Conservation (phyloP, 306 rosid genomes). For the Inga leiocalycina region DNA sequence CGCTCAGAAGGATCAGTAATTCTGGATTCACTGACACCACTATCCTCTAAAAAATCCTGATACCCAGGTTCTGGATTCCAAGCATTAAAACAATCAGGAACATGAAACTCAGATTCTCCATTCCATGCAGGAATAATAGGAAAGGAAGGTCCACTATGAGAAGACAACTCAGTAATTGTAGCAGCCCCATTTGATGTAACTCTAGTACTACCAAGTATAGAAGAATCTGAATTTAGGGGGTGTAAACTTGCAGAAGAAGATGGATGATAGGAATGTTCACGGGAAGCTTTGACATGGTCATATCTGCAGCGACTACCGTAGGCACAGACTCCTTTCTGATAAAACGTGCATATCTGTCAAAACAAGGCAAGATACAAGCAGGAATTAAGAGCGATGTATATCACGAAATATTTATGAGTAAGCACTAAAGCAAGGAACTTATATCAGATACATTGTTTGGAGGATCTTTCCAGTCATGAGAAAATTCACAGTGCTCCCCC, state of each 20-base stretch:
- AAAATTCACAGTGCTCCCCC: slow-evolving; percentile 96
- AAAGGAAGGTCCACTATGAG: slow-evolving; percentile 48
- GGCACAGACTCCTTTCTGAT: slow-evolving; percentile 87
- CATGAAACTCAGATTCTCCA: background rate
- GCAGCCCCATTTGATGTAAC: slow-evolving; percentile 42
- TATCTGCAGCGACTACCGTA: slow-evolving; percentile 98
- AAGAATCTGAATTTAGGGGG: slow-evolving; percentile 48
- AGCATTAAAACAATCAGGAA: background rate
- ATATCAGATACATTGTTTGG: slow-evolving; percentile 70
- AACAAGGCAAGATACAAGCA: slow-evolving; percentile 17
- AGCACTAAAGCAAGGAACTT: slow-evolving; percentile 21
- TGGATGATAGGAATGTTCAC: slow-evolving; percentile 47
- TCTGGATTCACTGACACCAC: slow-evolving; percentile 49
- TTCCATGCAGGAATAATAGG: slow-evolving; percentile 36
- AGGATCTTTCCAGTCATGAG: slow-evolving; percentile 93
- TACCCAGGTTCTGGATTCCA: slow-evolving; percentile 42
- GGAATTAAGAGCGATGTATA: slow-evolving; percentile 23
- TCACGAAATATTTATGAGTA: slow-evolving; percentile 13
- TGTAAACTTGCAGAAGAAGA: slow-evolving; percentile 61
- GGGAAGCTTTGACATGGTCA: slow-evolving; percentile 83
- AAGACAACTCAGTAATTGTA: slow-evolving; percentile 48
- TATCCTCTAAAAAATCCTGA: slow-evolving; percentile 42
- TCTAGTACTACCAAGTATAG: slow-evolving; percentile 40
- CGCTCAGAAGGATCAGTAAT: slow-evolving; percentile 56
- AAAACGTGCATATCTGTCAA: slow-evolving; percentile 82